Base-by-base conservation (phyloP, 2,329 filamentous ascomycete species). In the Aureobasidium sp. region DNA sequence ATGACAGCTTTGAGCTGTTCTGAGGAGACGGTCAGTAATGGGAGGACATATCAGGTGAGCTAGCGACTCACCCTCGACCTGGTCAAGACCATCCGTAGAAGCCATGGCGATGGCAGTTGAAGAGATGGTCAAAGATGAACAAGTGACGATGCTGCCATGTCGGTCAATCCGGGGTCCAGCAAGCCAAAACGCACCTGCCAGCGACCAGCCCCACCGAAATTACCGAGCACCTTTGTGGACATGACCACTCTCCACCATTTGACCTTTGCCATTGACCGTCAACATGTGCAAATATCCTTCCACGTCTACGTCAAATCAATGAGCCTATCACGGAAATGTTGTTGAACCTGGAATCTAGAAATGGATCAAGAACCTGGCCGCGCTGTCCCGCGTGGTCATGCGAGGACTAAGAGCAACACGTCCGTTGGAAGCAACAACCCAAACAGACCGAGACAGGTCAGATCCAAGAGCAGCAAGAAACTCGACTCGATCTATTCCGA, bases 1-100 rank as follows among this genome's bases (percentile, higher is more conserved):
- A 87, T 84, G 63, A 86, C 80, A 49, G 81, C 79, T 73, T 84
- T 85, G 59, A 86, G 75, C 67, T 84, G 80, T 52, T 75, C 79
- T 82, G 68, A 20, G 20, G 31, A 17, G 44, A 8, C 8, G 5
- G 20, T 63, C 27, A 63, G 57, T 6, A 41, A 42, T 1, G 9
- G n/a, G 22, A 5, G 12, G 41, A 20, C 27, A 39, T 4, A 4
- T 1, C 8, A 36, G n/a, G 12, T 14, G n/a, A 17, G 15, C 25
- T 45, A 31, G n/a, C 3, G 12, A 63, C 65, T 29, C 63, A 71
- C 69, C 65, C 61, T 74, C 70, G 27, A 73, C 68, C 55, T 72
- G 68, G 34, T 70, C 68, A 17, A 72, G 65, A 14, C 70, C 70
- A n/a, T 68, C 70, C 22, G 70, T 66, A n/a, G 67, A 65, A 20